Percentiles rank a stretch among this genome's conserved stretches.
phyloP scores from a whole-genome alignment of 306 rosid genomes.

The Quercus rubra region DNA sequence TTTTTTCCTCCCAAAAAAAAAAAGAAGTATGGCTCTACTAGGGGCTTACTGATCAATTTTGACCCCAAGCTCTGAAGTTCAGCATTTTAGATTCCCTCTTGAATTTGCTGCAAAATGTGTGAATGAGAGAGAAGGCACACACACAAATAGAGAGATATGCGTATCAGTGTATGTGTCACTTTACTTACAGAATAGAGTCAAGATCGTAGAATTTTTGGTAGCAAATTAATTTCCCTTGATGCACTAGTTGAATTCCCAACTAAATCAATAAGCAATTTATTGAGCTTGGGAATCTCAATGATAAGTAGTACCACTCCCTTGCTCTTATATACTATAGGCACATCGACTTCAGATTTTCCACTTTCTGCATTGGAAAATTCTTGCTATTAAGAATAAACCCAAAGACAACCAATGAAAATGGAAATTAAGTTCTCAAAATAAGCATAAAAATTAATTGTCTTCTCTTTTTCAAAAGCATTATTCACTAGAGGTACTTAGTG shows the following conservation, averaged over 20 bases:
- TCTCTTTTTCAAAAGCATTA: background rate
- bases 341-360: background rate
- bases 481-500: background rate
- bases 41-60: conserved; percentile 65
- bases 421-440: too few species aligned
- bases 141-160: background rate
- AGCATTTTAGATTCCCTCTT: conserved; percentile 68
- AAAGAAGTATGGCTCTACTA: conserved; percentile 69
- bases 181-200: conserved; percentile 15
- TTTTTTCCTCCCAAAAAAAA: too few species aligned
- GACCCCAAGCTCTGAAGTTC: conserved; percentile 88
- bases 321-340: conserved; percentile 86
- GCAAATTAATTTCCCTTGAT: conserved; percentile 44
- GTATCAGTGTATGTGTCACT: conserved; percentile 20
- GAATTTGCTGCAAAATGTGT: conserved; percentile 58
- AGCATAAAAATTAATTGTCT: background rate
- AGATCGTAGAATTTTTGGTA: too few species aligned
- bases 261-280: conserved; percentile 39
- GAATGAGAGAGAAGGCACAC: background rate
- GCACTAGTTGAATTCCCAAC: conserved; percentile 40
- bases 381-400: too few species aligned
- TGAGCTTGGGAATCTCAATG: conserved; percentile 45
- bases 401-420: too few species aligned
- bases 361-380: too few species aligned
- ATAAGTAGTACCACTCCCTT: conserved; percentile 80